Base-by-base conservation (phyloP, 352 stramenopile genomes). In the Phytophthora idaei region DNA sequence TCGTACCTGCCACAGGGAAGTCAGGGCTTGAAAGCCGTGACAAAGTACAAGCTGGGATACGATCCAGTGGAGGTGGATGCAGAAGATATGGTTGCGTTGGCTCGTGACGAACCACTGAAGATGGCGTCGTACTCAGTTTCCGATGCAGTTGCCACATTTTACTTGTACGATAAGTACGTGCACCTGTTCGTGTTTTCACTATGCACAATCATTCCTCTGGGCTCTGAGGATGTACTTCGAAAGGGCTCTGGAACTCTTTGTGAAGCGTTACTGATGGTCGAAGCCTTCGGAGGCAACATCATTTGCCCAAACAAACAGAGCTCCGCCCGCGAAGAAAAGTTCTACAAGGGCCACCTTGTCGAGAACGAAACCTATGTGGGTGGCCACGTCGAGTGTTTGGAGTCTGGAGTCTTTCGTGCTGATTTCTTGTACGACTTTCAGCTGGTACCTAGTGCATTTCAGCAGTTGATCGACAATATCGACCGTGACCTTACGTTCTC, bases 71-170 rank as follows among this genome's bases (percentile, higher is more conserved):
- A 97, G 67, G 97, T 99, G 5, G 97, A 99, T 69, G 96, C 98
- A 0, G 98, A 99, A 88, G 97, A 99, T 73, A 99, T 99, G 98
- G 72, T 99, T 25, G 78, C 85, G 2, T 90, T 98, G 58, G 98
- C 98, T 4, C 85, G 88, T 42, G 95, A 99, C 71, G 76, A 97
- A 46, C 97, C 98, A 9, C 78, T 95, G 21, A 93, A 99, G 62
- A 99, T 99, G 98, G 97, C 98, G 1, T 97, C 93, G 21, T 99
- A 99, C 81, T 99, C 96, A 15, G 98, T 99, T n/a, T 99, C 97
- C 15, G 98, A 99, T 83, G 98, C 98, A n/a, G 97, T 99, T 10
- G 97, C 98, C 1, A 99, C 98, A 0, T 99, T 99, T 74, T 99
- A 99, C 76, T 77, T 99, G 14, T 99, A 99, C 76, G 96, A 98